phyloP scores from a whole-genome alignment of 345 rosid species.

The Euphorbia tirucalli region DNA sequence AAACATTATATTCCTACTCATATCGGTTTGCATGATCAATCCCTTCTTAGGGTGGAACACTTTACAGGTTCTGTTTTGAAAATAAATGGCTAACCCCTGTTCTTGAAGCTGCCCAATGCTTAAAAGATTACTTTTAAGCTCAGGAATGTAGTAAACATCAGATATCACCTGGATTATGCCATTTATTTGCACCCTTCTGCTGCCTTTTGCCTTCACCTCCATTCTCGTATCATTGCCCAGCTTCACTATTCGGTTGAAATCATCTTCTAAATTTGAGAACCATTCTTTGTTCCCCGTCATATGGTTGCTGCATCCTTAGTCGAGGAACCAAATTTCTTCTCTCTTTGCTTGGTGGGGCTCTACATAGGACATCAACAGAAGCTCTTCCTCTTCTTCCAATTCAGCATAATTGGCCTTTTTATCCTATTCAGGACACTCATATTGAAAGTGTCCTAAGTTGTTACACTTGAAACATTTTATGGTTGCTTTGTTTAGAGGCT shows the following conservation, averaged over 20 bases:
- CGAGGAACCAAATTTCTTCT: neutral
- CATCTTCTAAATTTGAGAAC: too few species aligned
- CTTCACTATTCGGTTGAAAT: neutral
- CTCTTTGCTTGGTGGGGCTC: neutral
- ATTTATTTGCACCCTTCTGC: neutral
- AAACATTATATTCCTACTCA: constrained; percentile 11
- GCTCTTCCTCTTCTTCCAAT: too few species aligned
- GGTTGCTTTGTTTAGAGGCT: neutral
- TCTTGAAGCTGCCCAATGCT: neutral
- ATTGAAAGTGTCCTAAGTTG: neutral
- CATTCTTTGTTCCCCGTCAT: too few species aligned
- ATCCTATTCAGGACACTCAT: too few species aligned
- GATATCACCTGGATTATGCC: too few species aligned
- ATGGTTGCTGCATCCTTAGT: neutral
- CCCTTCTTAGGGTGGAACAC: neutral
- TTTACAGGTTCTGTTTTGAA: neutral
- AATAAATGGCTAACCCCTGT: neutral
- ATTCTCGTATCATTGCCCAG: neutral
- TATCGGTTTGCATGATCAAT: neutral
- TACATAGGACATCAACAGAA: too few species aligned
- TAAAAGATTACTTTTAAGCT: neutral
- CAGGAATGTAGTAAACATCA: neutral
- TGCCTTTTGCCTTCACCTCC: neutral
- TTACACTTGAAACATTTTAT: neutral
- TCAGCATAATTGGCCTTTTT: too few species aligned